Base-by-base conservation (phyloP, 352 stramenopile genomes). In the Pythium rishiriense region DNA sequence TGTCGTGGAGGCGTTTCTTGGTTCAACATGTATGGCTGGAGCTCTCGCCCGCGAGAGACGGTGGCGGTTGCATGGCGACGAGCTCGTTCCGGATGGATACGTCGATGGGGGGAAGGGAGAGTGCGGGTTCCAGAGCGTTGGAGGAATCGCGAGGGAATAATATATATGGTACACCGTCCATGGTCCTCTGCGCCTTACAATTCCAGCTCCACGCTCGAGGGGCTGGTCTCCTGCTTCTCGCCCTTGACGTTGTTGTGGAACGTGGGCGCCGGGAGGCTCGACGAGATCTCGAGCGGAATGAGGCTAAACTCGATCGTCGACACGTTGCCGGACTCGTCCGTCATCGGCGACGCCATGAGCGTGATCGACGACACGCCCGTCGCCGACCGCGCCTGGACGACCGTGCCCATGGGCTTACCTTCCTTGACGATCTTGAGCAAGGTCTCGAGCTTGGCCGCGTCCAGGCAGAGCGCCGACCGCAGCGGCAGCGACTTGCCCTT, bases 401-500 rank as follows among this genome's bases (percentile, higher is more conserved):
- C 72, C 10, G 70, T 63, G 51, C 70, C 82, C 33, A 76, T 70
- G 7, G 76, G 78, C 64, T 77, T 72, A 55, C 31, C 74, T 54
- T 71, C 71, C 59, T 57, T 79, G 17, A 74, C 70, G 25, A n/a
- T 75, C 35, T 74, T 73, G 43, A 87, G 74, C 29, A 87, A 72
- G 42, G 55, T 42, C 60, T 83, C 72, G 43, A 89, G 64, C 62
- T 82, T 66, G 22, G 63, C 45, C 25, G 72, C 33, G 58, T 91
- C 78, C 0, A 59, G 64, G 61, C 80, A 83, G 48, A 91, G 54
- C 58, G 74, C 88, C 35, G 71, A 39, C 21, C 71, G 68, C 41
- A 91, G 37, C n/a, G n/a, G n/a, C n/a, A n/a, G n/a, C n/a, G n/a
- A n/a, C 15, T 70, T 72, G 46, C 87, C 78, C 65, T 88, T 81